A percentile compares a stretch with the other conserved stretches of the same genome.
Conservation (phyloP, 2,329 filamentous ascomycete genomes). For the Scolecobasidium constrictum region DNA sequence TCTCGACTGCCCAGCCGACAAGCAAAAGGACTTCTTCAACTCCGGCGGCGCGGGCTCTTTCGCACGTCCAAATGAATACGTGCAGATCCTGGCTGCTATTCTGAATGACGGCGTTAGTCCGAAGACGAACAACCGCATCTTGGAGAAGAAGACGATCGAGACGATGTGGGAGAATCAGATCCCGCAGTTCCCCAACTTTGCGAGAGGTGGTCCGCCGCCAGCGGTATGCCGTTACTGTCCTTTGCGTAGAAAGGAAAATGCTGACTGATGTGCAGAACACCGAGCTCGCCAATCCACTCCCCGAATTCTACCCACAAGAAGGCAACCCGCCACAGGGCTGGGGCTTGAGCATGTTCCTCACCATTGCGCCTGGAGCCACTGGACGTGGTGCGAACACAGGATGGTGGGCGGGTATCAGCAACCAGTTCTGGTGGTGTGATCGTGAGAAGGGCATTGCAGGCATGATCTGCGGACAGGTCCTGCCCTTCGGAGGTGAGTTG, state of each 20-base stretch:
- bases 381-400: slow-evolving; percentile 41
- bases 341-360: slow-evolving; percentile 50
- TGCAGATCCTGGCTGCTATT: slow-evolving; percentile 48
- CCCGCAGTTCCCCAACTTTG: slow-evolving; percentile 42
- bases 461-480: slow-evolving; percentile 20
- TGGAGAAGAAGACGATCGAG: slow-evolving; percentile 47
- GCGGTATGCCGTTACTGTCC: slow-evolving; percentile 38
- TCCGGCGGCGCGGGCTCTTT: slow-evolving; percentile 53
- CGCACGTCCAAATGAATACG: slow-evolving; percentile 48
- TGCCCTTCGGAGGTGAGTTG: slow-evolving; percentile 19
- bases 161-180: slow-evolving; percentile 57
- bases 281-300: slow-evolving; percentile 28
- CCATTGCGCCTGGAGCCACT: slow-evolving; percentile 32
- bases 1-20: slow-evolving; percentile 33
- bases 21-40: slow-evolving; percentile 40
- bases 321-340: slow-evolving; percentile 50
- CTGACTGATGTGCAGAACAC: slow-evolving; percentile 23
- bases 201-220: slow-evolving; percentile 26
- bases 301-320: slow-evolving; percentile 38
- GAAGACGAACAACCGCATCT: slow-evolving; percentile 41
- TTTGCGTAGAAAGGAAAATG: no score
- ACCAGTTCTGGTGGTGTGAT: slow-evolving; percentile 54
- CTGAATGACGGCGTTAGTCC: slow-evolving; percentile 55
- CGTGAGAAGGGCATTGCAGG: slow-evolving; percentile 45
- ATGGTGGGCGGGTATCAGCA: slow-evolving; percentile 50